phyloP scores from a whole-genome alignment of 352 stramenopile genomes.

The Globisporangium carolinianum region DNA sequence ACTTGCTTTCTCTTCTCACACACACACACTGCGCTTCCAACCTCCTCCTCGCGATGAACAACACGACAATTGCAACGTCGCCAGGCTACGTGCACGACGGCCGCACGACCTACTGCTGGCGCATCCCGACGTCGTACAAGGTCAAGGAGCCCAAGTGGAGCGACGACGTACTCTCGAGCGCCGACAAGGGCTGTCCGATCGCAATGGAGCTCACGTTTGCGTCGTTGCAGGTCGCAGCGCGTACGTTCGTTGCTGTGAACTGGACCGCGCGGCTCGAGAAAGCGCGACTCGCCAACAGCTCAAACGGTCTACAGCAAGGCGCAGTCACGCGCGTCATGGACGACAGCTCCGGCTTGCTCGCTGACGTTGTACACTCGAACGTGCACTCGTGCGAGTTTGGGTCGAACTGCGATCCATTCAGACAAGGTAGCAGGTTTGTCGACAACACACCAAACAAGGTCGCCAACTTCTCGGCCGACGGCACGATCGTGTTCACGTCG shows the following conservation, averaged over 20 bases:
- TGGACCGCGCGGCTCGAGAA: conserved; percentile 20
- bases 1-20: too few species aligned
- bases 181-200: conserved; percentile 15
- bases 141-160: conserved; percentile 8
- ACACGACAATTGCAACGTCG: background rate
- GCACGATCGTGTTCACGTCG: conserved; percentile 16
- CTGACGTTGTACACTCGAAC: conserved; percentile 22
- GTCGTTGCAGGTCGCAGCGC: conserved; percentile 2
- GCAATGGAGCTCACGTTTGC: conserved; percentile 14
- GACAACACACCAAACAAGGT: conserved; percentile 21
- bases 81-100: conserved; percentile 21
- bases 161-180: conserved; percentile 7
- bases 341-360: conserved; percentile 1
- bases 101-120: conserved; percentile 30
- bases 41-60: too few species aligned
- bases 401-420: conserved; percentile 25
- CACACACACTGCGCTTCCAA: too few species aligned
- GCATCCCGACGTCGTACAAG: conserved; percentile 14
- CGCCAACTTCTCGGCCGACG: conserved; percentile 12
- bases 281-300: conserved; percentile 9
- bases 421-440: conserved; percentile 7
- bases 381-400: conserved; percentile 23
- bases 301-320: conserved; percentile 11
- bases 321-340: conserved; percentile 8
- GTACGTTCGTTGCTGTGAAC: conserved; percentile 13